A percentile compares a stretch with the other conserved stretches of the same genome.
phyloP scores from a whole-genome alignment of 164 flowering plant species.

The Litsea cubeba region DNA sequence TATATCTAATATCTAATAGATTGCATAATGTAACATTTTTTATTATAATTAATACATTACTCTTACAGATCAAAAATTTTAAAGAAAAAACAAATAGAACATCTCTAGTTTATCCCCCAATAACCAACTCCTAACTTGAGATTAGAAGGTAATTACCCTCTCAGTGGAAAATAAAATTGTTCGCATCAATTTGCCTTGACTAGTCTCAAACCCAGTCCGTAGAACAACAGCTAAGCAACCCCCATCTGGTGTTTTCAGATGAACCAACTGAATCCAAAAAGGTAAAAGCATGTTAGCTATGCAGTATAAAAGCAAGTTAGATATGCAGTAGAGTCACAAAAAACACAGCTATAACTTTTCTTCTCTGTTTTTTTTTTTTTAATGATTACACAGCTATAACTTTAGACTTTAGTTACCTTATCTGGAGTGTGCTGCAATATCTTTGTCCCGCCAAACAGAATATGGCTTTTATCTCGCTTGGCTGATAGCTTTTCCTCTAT shows the following conservation, averaged over 20 bases:
- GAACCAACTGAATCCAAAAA: slow-evolving; percentile 13
- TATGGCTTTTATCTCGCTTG: slow-evolving; percentile 82
- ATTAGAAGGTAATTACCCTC: slow-evolving; percentile 49
- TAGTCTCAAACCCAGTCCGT: slow-evolving; percentile 96
- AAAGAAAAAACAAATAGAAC: neutral
- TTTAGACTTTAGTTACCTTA: slow-evolving; percentile 45
- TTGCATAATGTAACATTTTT: too few species aligned
- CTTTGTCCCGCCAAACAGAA: slow-evolving; percentile 97
- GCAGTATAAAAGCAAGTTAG: neutral
- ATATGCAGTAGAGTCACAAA: neutral
- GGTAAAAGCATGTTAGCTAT: neutral
- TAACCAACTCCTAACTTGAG: slow-evolving; percentile 5
- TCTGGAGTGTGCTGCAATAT: slow-evolving; percentile 94
- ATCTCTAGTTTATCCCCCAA: neutral
- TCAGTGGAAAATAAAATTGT: slow-evolving; percentile 97
- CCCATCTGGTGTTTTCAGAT: slow-evolving; percentile 89
- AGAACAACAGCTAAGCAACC: slow-evolving; percentile 94
- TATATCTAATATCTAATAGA: too few species aligned
- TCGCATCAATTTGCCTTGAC: slow-evolving; percentile 97
- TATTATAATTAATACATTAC: too few species aligned
- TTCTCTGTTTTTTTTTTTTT: too few species aligned
- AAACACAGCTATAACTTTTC: neutral
- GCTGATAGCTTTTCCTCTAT: slow-evolving; percentile 64
- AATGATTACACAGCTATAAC: too few species aligned
- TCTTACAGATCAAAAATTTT: too few species aligned